Percentiles rank a stretch among this genome's conserved stretches.
These are phyloP conservation scores for Zizania palustris DNA, from an alignment of 202 grass and related monocot genomes.

Conservation along the genomic window DNA sequence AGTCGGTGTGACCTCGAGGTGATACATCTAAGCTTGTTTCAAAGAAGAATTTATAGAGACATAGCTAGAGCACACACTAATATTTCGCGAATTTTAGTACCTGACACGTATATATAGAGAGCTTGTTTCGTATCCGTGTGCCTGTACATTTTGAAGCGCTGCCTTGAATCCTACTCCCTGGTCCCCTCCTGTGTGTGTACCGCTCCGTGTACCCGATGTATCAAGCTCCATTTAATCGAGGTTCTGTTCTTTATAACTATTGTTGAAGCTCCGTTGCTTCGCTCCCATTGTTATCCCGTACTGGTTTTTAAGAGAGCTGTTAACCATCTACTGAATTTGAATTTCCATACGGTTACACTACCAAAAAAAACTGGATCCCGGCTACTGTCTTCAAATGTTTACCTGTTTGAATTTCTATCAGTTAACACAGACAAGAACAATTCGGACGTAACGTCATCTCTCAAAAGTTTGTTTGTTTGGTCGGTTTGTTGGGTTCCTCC, in stretches of 20 bases:
- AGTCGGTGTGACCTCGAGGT: not conserved
- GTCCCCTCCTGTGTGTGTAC: not conserved
- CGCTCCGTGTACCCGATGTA: not conserved
- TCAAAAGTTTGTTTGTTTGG: not conserved
- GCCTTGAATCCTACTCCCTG: not conserved
- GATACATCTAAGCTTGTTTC: not conserved
- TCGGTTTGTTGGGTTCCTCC: constrained; percentile 20
- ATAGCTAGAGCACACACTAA: not conserved
- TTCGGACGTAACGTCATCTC: too few relatives aligned
- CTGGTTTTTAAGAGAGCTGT: not conserved
- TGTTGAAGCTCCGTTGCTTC: not conserved
- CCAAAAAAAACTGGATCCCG: constrained; percentile 1
- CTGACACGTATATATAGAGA: constrained; percentile 24
- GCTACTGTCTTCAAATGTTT: not conserved
- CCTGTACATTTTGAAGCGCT: not conserved
- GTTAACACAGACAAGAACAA: too few relatives aligned
- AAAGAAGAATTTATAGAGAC: not conserved
- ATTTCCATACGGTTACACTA: not conserved
- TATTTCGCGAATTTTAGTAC: not conserved
- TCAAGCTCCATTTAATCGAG: not conserved
- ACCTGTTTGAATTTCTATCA: not conserved
- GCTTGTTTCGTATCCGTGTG: not conserved
- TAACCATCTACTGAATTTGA: too few relatives aligned
- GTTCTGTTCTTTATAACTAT: not conserved
- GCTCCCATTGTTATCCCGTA: not conserved